These are phyloP conservation scores for Akebia trifoliata DNA, from an alignment of 164 flowering plant species.

Conservation along the genomic window DNA sequence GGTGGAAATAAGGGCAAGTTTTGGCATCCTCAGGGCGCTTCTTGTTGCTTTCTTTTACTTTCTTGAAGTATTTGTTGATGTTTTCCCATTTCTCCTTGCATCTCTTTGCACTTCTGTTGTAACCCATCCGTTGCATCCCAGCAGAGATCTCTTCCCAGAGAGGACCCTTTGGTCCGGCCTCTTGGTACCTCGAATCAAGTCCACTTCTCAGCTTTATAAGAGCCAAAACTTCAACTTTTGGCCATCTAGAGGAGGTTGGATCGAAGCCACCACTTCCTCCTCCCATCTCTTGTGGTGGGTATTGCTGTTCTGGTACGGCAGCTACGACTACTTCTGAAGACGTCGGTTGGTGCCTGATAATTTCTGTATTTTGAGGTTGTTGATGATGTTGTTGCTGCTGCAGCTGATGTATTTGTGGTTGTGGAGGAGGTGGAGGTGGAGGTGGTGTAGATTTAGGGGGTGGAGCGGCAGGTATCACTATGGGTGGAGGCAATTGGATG, in stretches of 20 bases:
- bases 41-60: slow-evolving; percentile 71
- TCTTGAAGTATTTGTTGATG: slow-evolving; percentile 68
- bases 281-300: slow-evolving; percentile 16
- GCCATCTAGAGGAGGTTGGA: slow-evolving; percentile 57
- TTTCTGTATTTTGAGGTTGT: slow-evolving; percentile 7
- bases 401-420: slow-evolving; percentile 14
- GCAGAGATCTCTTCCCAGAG: slow-evolving; percentile 67
- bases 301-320: slow-evolving; percentile 30
- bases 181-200: slow-evolving; percentile 52
- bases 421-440: slow-evolving; percentile 13
- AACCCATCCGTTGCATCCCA: slow-evolving; percentile 48
- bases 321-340: slow-evolving; percentile 29
- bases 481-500: slow-evolving; percentile 19
- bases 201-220: slow-evolving; percentile 52
- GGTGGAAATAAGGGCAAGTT: slow-evolving; percentile 22
- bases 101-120: slow-evolving; percentile 54
- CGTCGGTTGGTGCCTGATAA: slow-evolving; percentile 19
- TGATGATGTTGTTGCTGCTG: slow-evolving; percentile 16
- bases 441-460: slow-evolving; percentile 13
- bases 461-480: slow-evolving; percentile 12
- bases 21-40: slow-evolving; percentile 56
- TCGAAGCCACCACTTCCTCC: slow-evolving; percentile 29
- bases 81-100: slow-evolving; percentile 85
- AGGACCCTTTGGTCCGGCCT: slow-evolving; percentile 62
- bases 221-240: slow-evolving; percentile 53